Evolutionary conservation across 2,329 filamentous ascomycete species (phyloP).

Genomic region (Bipolaris gigantea): DNA sequence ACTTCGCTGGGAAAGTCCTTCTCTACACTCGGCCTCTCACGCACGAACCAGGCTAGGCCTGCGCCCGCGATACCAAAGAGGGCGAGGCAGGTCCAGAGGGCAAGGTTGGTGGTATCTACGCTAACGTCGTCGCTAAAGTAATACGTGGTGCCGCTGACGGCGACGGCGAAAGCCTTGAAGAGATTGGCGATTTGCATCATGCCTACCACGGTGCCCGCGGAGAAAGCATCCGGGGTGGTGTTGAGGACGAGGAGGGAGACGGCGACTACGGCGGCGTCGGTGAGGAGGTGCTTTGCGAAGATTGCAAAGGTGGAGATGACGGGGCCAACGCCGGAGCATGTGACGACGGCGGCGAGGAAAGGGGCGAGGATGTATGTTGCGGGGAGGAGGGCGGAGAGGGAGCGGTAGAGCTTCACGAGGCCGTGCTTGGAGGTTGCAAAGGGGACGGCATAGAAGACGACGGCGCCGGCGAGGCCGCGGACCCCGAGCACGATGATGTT

Average conservation of each 20-base stretch:
- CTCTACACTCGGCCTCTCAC: constrained; percentile 50
- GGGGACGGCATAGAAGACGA: constrained; percentile 45
- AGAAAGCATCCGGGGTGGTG: constrained; percentile 52
- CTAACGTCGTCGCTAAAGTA: constrained; percentile 50
- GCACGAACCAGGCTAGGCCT: constrained; percentile 49
- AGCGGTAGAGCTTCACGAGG: constrained; percentile 50
- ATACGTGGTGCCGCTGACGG: constrained; percentile 50
- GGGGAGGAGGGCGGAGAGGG: constrained; percentile 46
- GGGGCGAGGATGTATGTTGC: constrained; percentile 47
- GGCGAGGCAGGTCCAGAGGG: constrained; percentile 49
- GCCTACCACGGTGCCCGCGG: constrained; percentile 52
- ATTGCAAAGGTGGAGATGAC: constrained; percentile 47
- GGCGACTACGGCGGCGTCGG: constrained; percentile 47
- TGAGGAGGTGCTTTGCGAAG: constrained; percentile 49
- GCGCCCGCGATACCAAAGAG: constrained; percentile 48
- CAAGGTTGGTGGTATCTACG: constrained; percentile 49
- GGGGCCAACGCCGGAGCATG: constrained; percentile 40
- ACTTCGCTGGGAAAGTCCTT: constrained; percentile 49
- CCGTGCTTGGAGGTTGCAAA: constrained; percentile 44
- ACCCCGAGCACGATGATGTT: constrained; percentile 48
- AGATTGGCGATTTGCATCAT: constrained; percentile 52
- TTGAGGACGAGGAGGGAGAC: constrained; percentile 53
- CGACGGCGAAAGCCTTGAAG: constrained; percentile 53
- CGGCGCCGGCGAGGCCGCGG: constrained; percentile 46
- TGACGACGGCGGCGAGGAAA: constrained; percentile 43